Evolutionary conservation across 306 rosid genomes (phyloP).

Genomic region (Corylus heterophylla): DNA sequence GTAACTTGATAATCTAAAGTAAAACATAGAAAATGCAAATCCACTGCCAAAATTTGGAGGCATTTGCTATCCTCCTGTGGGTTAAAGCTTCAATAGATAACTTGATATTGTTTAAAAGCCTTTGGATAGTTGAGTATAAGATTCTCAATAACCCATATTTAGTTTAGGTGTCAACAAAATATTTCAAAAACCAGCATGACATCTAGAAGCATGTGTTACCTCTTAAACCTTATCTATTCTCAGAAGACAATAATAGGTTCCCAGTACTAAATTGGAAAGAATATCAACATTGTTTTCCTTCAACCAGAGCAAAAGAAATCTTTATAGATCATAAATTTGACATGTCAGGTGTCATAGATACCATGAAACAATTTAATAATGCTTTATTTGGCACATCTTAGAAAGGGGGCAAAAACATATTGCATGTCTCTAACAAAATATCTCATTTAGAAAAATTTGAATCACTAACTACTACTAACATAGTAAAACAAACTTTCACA

Average conservation of each 20-base stretch:
- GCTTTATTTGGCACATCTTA: neutral
- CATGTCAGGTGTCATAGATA: neutral
- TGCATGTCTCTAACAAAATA: neutral
- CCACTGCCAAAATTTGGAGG: neutral
- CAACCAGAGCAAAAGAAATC: neutral
- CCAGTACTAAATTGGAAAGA: neutral
- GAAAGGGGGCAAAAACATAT: neutral
- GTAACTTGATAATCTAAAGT: neutral
- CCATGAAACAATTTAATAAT: neutral
- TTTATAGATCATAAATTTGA: neutral
- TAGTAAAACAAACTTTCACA: neutral
- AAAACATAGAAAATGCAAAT: neutral
- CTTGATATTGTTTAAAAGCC: neutral
- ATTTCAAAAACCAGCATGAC: neutral
- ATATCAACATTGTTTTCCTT: neutral
- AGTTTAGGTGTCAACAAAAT: neutral
- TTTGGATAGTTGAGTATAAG: neutral
- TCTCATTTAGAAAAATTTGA: neutral
- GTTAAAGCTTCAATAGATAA: neutral
- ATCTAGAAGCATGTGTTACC: neutral
- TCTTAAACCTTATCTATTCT: neutral
- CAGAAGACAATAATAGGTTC: neutral
- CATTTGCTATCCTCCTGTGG: neutral
- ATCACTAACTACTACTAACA: neutral
- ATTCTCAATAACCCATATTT: neutral